Base-by-base conservation (phyloP, 305 asterid genomes). In the Plantago coronopus region DNA sequence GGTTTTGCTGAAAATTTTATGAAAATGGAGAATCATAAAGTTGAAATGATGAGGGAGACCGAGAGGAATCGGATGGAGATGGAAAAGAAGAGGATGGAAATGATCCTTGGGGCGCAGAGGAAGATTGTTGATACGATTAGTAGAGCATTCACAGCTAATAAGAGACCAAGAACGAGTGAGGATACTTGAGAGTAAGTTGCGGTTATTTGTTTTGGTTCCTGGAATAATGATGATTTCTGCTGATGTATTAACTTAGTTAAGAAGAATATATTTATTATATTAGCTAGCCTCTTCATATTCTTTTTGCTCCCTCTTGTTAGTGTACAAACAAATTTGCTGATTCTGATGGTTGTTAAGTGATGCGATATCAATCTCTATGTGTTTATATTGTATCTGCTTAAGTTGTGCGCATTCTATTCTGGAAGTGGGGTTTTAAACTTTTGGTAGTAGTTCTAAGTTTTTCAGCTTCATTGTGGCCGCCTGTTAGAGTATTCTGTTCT, bases 61-160 rank as follows among this genome's bases (percentile, higher is more conserved):
- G 87, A 83, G 73, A 83, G 81, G 74, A 69, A 45, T 21, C 54
- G 88, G 17, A 84, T 83, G 87, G 90, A 91, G 80, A 84, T 86
- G 91, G 96, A 91, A 81, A 81, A 77, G 77, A 88, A 81, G 81
- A 84, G 86, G 76, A 78, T 73, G 85, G 95, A 78, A 21, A 91
- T 88, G 96, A 88, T 88, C 67, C 72, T 76, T 0, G 93, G 86
- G 17, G 83, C 87, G 2, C 95, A 86, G 59, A 84, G 88, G 76
- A 91, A 80, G 74, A 79, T 91, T 49, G 75, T 83, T 43, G 88
- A 81, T 61, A 74, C 88, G 3, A 84, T 88, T 66, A 78, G 76
- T 50, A 82, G 79, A 60, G 88, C 87, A 16, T 79, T 88, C 66
- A 84, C 79, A 65, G 77, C 74, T 59, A 66, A 73, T 72, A 83